Conservation (phyloP, 2,329 filamentous ascomycete genomes). For the Aspergillus brunneoviolaceus region DNA sequence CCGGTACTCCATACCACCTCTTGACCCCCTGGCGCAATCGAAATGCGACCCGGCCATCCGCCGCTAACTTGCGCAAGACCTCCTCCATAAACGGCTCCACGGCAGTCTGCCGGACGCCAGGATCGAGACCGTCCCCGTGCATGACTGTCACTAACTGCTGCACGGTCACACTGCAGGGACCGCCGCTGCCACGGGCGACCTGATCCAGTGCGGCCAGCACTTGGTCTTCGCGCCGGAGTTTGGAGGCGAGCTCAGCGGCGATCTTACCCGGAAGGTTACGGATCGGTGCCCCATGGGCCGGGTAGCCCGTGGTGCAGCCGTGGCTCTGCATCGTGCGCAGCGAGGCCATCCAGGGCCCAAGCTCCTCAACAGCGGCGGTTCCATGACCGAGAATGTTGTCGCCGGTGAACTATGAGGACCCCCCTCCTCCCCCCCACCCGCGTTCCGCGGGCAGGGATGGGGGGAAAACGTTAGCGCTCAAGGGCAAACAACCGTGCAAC, state of each 20-base stretch:
- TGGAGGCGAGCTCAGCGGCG: slow-evolving; percentile 35
- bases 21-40: slow-evolving; percentile 36
- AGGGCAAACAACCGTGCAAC: too few relatives aligned
- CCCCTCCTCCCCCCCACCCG: too few relatives aligned
- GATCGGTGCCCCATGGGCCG: slow-evolving; percentile 48
- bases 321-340: slow-evolving; percentile 36
- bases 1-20: slow-evolving; percentile 37
- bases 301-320: slow-evolving; percentile 43
- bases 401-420: slow-evolving; percentile 60
- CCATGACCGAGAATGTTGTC: slow-evolving; percentile 73
- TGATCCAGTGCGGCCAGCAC: too few relatives aligned
- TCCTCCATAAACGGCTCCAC: slow-evolving; percentile 49
- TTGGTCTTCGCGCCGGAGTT: slow-evolving; percentile 41
- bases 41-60: slow-evolving; percentile 46
- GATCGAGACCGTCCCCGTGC: slow-evolving; percentile 39
- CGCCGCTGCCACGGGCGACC: too few relatives aligned
- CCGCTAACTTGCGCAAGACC: slow-evolving; percentile 46
- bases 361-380: slow-evolving; percentile 42
- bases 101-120: slow-evolving; percentile 36
- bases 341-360: slow-evolving; percentile 38
- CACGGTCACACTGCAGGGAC: slow-evolving; percentile 36
- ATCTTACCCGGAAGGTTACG: slow-evolving; percentile 42
- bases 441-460: too few relatives aligned
- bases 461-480: too few relatives aligned
- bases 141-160: slow-evolving; percentile 45